Conservation (phyloP, 1,139 yeast genomes). For the Pichia sp. region DNA sequence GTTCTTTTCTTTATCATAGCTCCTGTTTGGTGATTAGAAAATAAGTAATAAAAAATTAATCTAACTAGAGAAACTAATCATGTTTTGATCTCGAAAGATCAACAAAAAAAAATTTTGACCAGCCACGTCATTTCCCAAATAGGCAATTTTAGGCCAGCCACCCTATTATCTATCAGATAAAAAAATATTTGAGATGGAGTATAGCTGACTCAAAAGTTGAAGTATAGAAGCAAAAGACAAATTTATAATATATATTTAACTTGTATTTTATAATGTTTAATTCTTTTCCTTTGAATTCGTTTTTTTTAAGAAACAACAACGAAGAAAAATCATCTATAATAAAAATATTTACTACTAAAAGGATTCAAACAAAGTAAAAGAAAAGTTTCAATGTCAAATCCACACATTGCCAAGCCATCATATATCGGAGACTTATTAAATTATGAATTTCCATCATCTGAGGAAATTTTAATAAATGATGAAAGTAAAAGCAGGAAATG, state of each 20-base stretch:
- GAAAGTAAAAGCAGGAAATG: too few species aligned
- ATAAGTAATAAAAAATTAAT: too few species aligned
- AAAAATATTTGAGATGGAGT: neutral
- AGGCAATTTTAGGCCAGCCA: slow-evolving; percentile 12
- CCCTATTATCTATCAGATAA: neutral
- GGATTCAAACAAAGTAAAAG: neutral
- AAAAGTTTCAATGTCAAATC: slow-evolving; percentile 2
- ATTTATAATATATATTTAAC: too few species aligned
- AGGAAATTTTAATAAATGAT: too few species aligned
- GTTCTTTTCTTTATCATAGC: too few species aligned
- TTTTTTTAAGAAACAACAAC: too few species aligned
- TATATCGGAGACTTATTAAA: slow-evolving; percentile 15
- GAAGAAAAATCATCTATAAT: too few species aligned
- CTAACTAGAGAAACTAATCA: too few species aligned
- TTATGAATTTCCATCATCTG: slow-evolving; percentile 15
- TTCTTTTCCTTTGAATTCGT: too few species aligned
- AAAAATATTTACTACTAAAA: neutral
- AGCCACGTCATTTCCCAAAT: slow-evolving; percentile 10
- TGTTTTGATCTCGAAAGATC: neutral
- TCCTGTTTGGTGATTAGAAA: too few species aligned
- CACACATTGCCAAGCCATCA: slow-evolving; percentile 13
- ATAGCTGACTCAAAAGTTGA: neutral
- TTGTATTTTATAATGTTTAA: too few species aligned
- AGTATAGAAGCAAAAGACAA: too few species aligned
- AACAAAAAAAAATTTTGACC: slow-evolving; percentile 2